Percentiles rank a stretch among this genome's conserved stretches.
Conservation (phyloP, 2,329 filamentous ascomycete genomes). For the Colletotrichum sp. region DNA sequence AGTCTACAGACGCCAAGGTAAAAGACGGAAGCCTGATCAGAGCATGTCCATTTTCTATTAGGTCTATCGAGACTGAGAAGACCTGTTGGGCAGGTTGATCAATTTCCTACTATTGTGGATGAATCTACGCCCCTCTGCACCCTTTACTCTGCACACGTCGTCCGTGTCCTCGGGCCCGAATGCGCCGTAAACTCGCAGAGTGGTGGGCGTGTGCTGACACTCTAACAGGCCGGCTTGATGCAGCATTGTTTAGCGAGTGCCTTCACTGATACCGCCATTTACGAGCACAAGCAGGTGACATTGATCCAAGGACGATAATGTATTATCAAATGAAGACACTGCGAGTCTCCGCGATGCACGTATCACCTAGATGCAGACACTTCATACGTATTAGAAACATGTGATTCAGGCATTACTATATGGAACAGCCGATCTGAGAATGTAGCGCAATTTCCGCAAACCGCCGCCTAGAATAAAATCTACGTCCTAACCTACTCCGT, state of each 20-base stretch:
- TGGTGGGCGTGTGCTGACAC: background rate
- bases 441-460: background rate
- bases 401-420: conserved; percentile 6
- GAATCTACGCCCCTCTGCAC: background rate
- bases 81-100: background rate
- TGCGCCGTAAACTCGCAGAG: background rate
- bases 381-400: background rate
- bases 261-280: background rate
- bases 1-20: background rate
- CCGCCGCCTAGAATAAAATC: background rate
- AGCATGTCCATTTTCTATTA: background rate
- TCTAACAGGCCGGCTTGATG: background rate
- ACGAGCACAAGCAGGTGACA: background rate
- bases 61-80: background rate
- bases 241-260: background rate
- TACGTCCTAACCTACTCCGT: background rate
- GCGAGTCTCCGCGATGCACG: background rate
- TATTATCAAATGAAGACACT: background rate
- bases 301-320: background rate
- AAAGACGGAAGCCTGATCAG: background rate
- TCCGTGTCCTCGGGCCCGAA: background rate
- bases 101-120: background rate
- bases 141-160: background rate
- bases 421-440: background rate
- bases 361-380: background rate